A percentile compares a stretch with the other conserved stretches of the same genome.
Conservation (phyloP, 2,329 filamentous ascomycete species). For the Scedosporium dehoogii region DNA sequence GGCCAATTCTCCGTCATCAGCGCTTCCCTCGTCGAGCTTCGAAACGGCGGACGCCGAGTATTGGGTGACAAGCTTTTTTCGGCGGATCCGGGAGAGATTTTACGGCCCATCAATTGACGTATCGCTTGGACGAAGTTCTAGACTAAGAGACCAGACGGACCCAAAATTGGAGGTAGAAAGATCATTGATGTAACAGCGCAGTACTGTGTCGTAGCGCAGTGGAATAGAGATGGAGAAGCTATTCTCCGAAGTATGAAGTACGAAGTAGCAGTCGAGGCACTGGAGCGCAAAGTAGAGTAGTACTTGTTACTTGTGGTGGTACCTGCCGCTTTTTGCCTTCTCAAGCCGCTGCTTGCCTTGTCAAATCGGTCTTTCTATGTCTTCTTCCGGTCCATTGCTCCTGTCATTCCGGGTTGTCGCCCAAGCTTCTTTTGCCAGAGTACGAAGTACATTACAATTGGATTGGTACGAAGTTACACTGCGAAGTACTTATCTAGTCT, state of each 20-base stretch:
- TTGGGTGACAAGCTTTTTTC: background rate
- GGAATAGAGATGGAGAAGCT: too few species aligned
- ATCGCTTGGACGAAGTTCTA: background rate
- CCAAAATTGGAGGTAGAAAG: too few species aligned
- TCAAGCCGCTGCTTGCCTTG: background rate
- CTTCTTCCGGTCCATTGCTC: background rate
- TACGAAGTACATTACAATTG: too few species aligned
- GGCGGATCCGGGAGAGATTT: background rate
- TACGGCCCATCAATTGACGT: too few species aligned
- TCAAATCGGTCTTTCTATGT: background rate
- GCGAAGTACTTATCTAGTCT: background rate
- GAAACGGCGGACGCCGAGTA: background rate
- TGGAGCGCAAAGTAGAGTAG: too few species aligned
- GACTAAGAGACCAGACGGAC: too few species aligned
- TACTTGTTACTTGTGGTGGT: too few species aligned
- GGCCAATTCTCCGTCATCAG: background rate
- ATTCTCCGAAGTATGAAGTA: too few species aligned
- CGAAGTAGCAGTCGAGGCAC: too few species aligned
- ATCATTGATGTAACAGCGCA: too few species aligned
- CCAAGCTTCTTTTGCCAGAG: background rate
- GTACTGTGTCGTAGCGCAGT: too few species aligned
- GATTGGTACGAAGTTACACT: too few species aligned
- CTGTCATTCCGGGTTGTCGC: background rate
- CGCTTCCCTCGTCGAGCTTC: background rate
- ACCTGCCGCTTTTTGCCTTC: background rate